Base-by-base conservation (phyloP, 768 basidiomycete species). In the Boletus reticuloceps region DNA sequence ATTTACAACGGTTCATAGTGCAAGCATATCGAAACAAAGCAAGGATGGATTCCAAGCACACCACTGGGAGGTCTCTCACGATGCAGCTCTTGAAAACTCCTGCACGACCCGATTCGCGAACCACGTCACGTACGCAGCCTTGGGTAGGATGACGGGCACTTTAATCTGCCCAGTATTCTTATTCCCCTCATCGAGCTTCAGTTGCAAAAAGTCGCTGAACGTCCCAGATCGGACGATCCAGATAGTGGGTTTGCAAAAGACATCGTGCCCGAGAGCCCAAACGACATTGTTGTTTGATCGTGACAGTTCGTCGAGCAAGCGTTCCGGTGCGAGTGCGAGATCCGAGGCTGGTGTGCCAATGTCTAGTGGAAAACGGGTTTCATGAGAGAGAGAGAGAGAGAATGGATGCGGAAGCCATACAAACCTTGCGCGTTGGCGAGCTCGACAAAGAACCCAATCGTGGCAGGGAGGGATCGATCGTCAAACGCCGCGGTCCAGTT, bases 221-320 rank as follows among this genome's bases (percentile, higher is more conserved):
- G 68, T 67, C 17, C 59, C 65, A 7, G 47, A 9, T 43, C 47
- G 38, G 20, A 68, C 60, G 11, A 69, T 49, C 38, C 65, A 45
- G 19, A 68, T 41, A 17, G 63, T 64, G 19, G 65, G 68, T n/a
- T 53, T 47, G 17, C 54, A 29, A 3, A 61, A 20, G 6, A 8
- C 1, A 0, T 42, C 55, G 11, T 37, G 37, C 5, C 40, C 14
- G 25, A 48, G n/a, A 14, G 32, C 40, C 27, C 22, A 53, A 3
- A 9, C 2, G 19, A 58, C 5, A 25, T 49, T 45, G 13, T 27
- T 6, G 43, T 32, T 46, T 16, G 20, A 19, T 32, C 27, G 34
- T 0, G 22, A 31, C 7, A 67, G 39, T 13, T 27, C 44, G 2
- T 53, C 59, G 27, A 67, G 48, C 11, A 59, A 10, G 11, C 34